These are phyloP conservation scores for Fusarium hostae DNA, from an alignment of 2,329 filamentous ascomycete genomes.

Conservation along the genomic window DNA sequence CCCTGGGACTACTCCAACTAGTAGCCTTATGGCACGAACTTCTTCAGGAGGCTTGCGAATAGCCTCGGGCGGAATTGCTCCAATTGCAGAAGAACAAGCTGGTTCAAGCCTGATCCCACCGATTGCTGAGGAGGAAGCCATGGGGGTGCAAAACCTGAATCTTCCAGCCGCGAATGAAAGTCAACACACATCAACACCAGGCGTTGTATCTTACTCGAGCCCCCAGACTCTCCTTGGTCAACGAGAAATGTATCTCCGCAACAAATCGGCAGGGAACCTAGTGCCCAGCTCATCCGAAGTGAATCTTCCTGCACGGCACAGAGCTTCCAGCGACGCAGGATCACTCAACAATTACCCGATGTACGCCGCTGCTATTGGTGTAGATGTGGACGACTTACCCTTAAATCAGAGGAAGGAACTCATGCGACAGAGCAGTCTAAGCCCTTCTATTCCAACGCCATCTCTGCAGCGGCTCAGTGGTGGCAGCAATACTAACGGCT, in stretches of 20 bases:
- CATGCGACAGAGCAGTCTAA: slow-evolving; percentile 64
- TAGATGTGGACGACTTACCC: slow-evolving; percentile 74
- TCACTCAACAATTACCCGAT: slow-evolving; percentile 53
- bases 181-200: slow-evolving; percentile 52
- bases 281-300: slow-evolving; percentile 43
- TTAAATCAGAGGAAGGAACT: slow-evolving; percentile 74
- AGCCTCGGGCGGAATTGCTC: slow-evolving; percentile 48
- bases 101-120: slow-evolving; percentile 20
- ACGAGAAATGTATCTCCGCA: slow-evolving; percentile 65
- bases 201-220: slow-evolving; percentile 62
- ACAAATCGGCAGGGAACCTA: slow-evolving; percentile 59
- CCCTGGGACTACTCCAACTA: slow-evolving; percentile 36
- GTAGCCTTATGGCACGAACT: slow-evolving; percentile 33
- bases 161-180: slow-evolving; percentile 39
- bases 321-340: slow-evolving; percentile 55
- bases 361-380: slow-evolving; percentile 45
- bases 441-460: slow-evolving; percentile 45
- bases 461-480: slow-evolving; percentile 42
- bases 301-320: slow-evolving; percentile 42
- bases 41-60: slow-evolving; percentile 42
- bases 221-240: slow-evolving; percentile 67
- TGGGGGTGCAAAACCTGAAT: slow-evolving; percentile 24
- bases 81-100: slow-evolving; percentile 58
- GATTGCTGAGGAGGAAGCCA: slow-evolving; percentile 29
- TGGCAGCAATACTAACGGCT: slow-evolving; percentile 47